These are phyloP conservation scores for Colletotrichum camelliae DNA, from an alignment of 2,329 filamentous ascomycete genomes.

Conservation along the genomic window DNA sequence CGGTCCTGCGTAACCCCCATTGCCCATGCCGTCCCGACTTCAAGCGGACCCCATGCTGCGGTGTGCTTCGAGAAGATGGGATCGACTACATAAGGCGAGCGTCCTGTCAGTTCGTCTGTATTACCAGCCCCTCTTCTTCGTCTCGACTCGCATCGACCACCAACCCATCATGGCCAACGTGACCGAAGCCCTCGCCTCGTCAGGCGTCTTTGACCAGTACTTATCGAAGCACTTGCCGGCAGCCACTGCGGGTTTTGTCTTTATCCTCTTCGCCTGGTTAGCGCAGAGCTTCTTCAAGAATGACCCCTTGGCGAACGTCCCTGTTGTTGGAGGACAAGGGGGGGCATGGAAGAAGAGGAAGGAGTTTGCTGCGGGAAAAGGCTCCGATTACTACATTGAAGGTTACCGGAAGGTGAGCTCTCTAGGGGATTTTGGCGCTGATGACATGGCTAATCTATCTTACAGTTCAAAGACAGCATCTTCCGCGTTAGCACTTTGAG, in stretches of 20 bases:
- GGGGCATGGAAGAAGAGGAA: background rate
- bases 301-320: slow-evolving; percentile 7
- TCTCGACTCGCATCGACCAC: background rate
- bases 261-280: background rate
- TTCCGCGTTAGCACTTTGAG: slow-evolving; percentile 31
- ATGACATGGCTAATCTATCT: background rate
- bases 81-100: background rate
- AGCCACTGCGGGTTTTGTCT: background rate
- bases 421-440: background rate
- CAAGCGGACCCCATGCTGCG: background rate
- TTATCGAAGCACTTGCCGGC: background rate
- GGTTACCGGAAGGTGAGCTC: slow-evolving; percentile 2
- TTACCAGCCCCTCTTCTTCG: background rate
- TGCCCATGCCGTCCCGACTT: background rate
- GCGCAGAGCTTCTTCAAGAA: slow-evolving; percentile 8
- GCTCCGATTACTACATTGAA: background rate
- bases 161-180: background rate
- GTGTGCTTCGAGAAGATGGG: background rate
- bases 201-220: background rate
- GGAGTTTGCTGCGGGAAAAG: background rate
- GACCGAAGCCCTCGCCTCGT: background rate
- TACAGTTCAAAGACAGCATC: slow-evolving; percentile 35
- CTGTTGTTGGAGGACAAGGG: background rate
- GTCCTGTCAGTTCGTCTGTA: background rate
- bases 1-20: background rate